phyloP scores from a whole-genome alignment of 805 yeast species.

The Cyberlindnera xishuangbannaensis region DNA sequence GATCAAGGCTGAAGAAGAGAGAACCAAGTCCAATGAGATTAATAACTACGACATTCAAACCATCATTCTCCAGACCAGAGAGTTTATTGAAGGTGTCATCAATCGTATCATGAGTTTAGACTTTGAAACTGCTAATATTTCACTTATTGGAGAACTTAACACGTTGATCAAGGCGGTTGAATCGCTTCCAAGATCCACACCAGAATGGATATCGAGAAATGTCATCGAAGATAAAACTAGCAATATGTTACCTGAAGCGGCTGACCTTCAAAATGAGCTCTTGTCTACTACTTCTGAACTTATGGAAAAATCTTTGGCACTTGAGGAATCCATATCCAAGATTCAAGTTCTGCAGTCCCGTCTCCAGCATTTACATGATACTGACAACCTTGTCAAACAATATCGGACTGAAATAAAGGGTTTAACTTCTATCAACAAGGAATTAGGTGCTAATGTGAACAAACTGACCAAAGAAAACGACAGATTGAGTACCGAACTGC shows the following conservation, averaged over 20 bases:
- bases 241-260: background rate
- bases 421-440: conserved; percentile 9
- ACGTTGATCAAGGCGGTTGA: no score
- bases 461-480: conserved; percentile 21
- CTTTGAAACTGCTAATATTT: background rate
- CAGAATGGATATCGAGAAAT: conserved; percentile 2
- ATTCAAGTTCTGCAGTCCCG: conserved; percentile 40
- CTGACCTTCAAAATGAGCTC: conserved; percentile 1
- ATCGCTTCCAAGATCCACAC: background rate
- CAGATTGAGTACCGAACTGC: conserved; percentile 23
- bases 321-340: conserved; percentile 42
- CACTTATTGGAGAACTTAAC: conserved; percentile 1
- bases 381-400: conserved; percentile 24
- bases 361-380: conserved; percentile 29
- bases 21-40: conserved; percentile 3
- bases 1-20: background rate
- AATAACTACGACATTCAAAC: background rate
- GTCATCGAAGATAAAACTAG: background rate
- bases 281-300: background rate
- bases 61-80: background rate
- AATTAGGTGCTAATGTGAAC: conserved; percentile 12
- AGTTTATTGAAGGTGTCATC: conserved; percentile 1
- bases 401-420: conserved; percentile 21
- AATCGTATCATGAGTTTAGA: conserved; percentile 2
- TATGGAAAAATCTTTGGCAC: background rate